Base-by-base conservation (phyloP, 129 eudicot species). In the Cynara cardunculus region DNA sequence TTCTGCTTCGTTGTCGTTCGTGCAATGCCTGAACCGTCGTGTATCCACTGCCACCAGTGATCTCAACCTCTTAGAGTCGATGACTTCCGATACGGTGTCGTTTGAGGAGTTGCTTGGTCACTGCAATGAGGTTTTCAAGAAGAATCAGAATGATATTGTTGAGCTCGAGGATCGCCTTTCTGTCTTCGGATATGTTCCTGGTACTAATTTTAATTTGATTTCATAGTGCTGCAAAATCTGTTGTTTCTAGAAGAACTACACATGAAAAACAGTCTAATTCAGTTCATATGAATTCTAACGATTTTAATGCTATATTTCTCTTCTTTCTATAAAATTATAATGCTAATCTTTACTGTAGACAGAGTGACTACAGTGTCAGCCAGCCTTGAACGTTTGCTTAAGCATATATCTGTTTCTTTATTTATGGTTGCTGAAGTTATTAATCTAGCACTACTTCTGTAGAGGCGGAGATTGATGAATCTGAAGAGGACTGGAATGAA, bases 51-150 rank as follows among this genome's bases (percentile, higher is more conserved):
- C 90, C 65, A 87, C 87, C 53, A 76, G 81, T 35, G 96, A 94
- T 71, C 90, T 94, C 76, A 90, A 89, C 79, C 82, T 90, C 81
- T 92, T 94, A 11, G 97, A 94, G 59, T 90, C 98, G 13, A 94
- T 94, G 98, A 69, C 97, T 0, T 86, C 84, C 1, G 94, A 88
- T 11, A 90, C 98, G 11, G 98, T 94, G 79, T 94, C 98, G 27
- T 94, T 94, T 46, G 97, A 94, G 88, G 98, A 94, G 90, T 86
- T 94, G 56, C 75, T 94, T 10, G 98, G 98, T 72, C 97, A 94
- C 86, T 91, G 97, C 80, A 87, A 83, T 34, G 90, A 94, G 85
- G 81, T 94, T 35, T 86, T 69, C 73, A 89, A 90, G 82, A 88
- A 88, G 72, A 92, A 92, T 76, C 88, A 90, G 75, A 75, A 25